Base-by-base conservation (phyloP, 2,329 filamentous ascomycete genomes). In the Cordyceps javanica region DNA sequence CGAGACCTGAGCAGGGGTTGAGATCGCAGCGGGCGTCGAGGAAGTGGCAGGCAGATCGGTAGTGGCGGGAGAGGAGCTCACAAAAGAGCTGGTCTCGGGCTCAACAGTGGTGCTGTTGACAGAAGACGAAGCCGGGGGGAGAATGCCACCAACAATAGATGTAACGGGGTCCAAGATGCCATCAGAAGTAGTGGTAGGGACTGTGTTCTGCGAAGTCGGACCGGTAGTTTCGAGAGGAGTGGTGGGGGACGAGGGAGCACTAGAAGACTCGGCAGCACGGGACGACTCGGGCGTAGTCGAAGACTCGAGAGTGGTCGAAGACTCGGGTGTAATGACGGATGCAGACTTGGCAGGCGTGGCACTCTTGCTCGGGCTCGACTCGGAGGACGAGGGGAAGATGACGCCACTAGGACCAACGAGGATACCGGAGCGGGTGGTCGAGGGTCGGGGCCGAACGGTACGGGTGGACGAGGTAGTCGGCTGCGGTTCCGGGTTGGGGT, bases 331-430 rank as follows among this genome's bases (percentile, higher is more conserved):
- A n/a, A n/a, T n/a, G n/a, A n/a, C n/a, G n/a, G n/a, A n/a, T n/a
- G n/a, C n/a, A n/a, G 55, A 28, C 28, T 38, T 16, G 38, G 23
- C 19, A 13, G 44, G 26, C 16, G 26, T 21, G 28, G 30, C 3
- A 21, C 30, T 46, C 28, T 13, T 55, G 28, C 41, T 28, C 26
- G 30, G 11, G 19, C 38, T 53, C 36, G 28, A 19, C 38, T 14
- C 6, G 8, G 41, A 36, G 13, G 49, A 28, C 3, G 49, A 39
- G 16, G 45, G 53, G 21, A 49, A 49, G 28, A 65, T 59, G 42
- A 69, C 65, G 49, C 68, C 68, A 14, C 62, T 66, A 14, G 68
- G 66, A 9, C 61, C 67, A 59, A 70, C 64, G n/a, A 67, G 50
- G 23, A 67, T 66, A 25, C 52, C 60, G 7, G 60, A 50, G 25